Evolutionary conservation across 2,329 filamentous ascomycete species (phyloP).

Genomic region (Fusarium redolens): DNA sequence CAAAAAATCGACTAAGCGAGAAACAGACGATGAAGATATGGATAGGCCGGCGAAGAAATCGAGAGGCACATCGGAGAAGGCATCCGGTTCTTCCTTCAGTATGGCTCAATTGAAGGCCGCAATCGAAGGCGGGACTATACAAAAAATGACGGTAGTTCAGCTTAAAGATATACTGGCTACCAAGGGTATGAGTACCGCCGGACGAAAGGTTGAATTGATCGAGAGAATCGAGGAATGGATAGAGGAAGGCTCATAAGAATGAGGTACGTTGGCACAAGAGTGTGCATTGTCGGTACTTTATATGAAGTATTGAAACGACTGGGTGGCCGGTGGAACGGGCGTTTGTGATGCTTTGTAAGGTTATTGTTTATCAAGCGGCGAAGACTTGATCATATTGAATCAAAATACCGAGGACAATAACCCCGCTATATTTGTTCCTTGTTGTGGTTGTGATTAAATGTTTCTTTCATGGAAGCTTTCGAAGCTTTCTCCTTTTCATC

Average conservation of each 20-base stretch:
- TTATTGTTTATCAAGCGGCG: not conserved
- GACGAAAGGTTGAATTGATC: constrained; percentile 65
- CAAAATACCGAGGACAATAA: not conserved
- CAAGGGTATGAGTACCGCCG: constrained; percentile 61
- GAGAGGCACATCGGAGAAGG: constrained; percentile 51
- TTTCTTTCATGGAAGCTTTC: not conserved
- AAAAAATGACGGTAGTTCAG: constrained; percentile 66
- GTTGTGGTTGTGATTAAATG: not conserved
- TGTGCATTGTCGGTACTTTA: not conserved
- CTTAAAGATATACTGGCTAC: constrained; percentile 61
- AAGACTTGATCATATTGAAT: not conserved
- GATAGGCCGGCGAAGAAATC: constrained; percentile 61
- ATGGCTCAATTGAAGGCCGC: constrained; percentile 60
- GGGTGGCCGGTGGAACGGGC: not conserved
- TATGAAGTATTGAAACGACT: not conserved
- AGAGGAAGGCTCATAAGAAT: constrained; percentile 56
- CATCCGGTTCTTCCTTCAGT: constrained; percentile 52
- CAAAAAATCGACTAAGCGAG: constrained; percentile 62
- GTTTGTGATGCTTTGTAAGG: constrained; percentile 4
- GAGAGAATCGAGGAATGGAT: constrained; percentile 68
- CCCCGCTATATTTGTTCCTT: not conserved
- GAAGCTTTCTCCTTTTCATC: not conserved
- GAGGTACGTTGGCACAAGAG: not conserved
- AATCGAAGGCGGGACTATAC: constrained; percentile 58
- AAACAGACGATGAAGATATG: constrained; percentile 58